phyloP scores from a whole-genome alignment of 352 stramenopile species.

The Phytopythium kandeliae region DNA sequence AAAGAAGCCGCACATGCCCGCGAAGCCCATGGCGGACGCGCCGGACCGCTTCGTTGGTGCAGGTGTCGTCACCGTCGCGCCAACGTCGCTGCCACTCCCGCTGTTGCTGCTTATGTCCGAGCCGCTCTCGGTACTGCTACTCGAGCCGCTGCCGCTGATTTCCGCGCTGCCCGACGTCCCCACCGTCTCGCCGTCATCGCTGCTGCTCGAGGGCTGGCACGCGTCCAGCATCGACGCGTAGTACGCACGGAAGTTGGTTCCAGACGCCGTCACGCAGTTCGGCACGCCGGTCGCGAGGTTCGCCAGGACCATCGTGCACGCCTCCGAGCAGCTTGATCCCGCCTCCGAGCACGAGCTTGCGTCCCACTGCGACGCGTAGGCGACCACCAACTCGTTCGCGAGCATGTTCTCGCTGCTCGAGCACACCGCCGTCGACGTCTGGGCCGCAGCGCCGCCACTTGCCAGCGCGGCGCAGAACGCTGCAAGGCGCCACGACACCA shows the following conservation, averaged over 20 bases:
- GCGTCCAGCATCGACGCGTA: not conserved
- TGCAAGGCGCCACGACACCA: not conserved
- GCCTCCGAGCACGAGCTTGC: not conserved
- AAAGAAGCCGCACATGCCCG: slow-evolving; percentile 7
- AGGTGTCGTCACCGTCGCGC: not conserved
- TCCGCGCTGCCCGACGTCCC: not conserved
- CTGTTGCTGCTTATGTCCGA: too few species aligned
- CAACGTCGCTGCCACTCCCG: not conserved
- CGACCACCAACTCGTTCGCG: not conserved
- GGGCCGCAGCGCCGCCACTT: too few species aligned
- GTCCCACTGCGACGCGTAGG: not conserved
- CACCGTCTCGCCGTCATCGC: too few species aligned
- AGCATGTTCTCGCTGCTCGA: not conserved
- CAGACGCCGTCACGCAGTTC: not conserved
- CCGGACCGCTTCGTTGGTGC: slow-evolving; percentile 2
- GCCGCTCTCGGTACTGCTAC: too few species aligned
- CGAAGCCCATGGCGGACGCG: slow-evolving; percentile 3
- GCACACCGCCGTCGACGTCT: too few species aligned
- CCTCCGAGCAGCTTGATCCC: not conserved
- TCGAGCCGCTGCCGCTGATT: not conserved
- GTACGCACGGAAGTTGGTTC: slow-evolving; percentile 3
- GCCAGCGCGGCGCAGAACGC: not conserved
- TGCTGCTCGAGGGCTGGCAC: too few species aligned
- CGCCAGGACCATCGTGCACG: not conserved
- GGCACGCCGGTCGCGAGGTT: not conserved